Evolutionary conservation across 768 basidiomycete species (phyloP).

Genomic region (Rhodotorula diobovata): DNA sequence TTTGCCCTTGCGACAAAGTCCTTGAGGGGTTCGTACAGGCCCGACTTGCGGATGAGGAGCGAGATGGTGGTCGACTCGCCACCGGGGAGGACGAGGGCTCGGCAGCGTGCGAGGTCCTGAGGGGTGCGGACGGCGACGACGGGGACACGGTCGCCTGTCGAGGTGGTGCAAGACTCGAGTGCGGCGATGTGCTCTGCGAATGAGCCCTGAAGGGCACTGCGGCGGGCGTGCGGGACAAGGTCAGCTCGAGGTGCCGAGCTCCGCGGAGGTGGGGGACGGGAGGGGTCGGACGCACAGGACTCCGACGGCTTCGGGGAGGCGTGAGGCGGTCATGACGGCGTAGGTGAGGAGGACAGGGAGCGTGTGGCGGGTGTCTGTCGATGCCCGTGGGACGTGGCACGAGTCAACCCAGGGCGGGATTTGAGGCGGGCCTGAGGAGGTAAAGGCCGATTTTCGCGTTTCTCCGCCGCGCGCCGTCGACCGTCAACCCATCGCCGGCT

Average conservation of each 20-base stretch:
- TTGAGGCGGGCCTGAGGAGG: background rate
- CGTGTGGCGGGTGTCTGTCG: background rate
- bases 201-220: conserved; percentile 81
- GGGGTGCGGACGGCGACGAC: conserved; percentile 59
- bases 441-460: background rate
- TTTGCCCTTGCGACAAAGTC: conserved; percentile 55
- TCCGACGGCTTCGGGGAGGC: background rate
- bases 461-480: too few species aligned
- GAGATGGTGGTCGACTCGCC: conserved; percentile 95
- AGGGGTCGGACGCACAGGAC: conserved; percentile 21
- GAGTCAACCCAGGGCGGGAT: too few species aligned
- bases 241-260: background rate
- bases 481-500: too few species aligned
- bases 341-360: accelerated
- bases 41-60: conserved; percentile 60
- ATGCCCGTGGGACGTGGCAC: too few species aligned
- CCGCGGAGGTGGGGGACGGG: background rate
- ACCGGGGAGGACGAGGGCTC: conserved; percentile 87
- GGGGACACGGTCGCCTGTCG: conserved; percentile 36
- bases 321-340: background rate
- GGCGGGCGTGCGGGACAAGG: background rate
- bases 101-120: conserved; percentile 68
- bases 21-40: conserved; percentile 72
- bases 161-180: conserved; percentile 53
- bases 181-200: conserved; percentile 79